Percentiles rank a stretch among this genome's conserved stretches.
These are phyloP conservation scores for Papiliotrema terrestris DNA, from an alignment of 1,284 basidiomycete species.

Conservation along the genomic window DNA sequence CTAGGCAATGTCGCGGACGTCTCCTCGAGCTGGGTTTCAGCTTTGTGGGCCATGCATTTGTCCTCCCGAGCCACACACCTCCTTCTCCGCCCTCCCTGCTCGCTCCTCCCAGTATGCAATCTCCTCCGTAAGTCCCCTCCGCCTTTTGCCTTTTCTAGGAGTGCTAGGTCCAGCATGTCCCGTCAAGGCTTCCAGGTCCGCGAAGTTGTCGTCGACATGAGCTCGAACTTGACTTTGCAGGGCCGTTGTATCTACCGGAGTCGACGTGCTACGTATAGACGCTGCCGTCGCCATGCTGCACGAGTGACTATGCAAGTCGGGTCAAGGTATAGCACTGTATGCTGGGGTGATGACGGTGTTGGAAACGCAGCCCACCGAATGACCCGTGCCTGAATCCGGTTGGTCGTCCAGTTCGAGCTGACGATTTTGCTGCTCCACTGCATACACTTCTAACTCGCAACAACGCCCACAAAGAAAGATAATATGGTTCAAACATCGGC, in stretches of 20 bases:
- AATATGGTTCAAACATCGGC: slow-evolving; percentile 33
- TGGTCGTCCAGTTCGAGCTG: not conserved
- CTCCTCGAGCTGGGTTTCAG: slow-evolving; percentile 17
- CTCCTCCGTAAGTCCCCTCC: slow-evolving; percentile 29
- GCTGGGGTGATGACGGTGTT: not conserved
- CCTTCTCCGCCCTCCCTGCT: slow-evolving; percentile 16
- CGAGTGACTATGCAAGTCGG: not conserved
- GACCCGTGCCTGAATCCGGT: not conserved
- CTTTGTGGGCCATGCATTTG: not conserved
- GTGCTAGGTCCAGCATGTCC: slow-evolving; percentile 8
- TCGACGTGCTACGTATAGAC: slow-evolving; percentile 16
- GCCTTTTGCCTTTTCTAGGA: not conserved
- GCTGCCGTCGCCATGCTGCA: not conserved
- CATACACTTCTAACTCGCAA: not conserved
- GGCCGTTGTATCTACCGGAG: slow-evolving; percentile 3
- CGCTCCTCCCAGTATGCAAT: slow-evolving; percentile 34
- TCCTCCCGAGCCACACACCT: slow-evolving; percentile 15
- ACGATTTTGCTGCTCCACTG: not conserved
- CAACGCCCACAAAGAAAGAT: not conserved
- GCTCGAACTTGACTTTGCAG: slow-evolving; percentile 17
- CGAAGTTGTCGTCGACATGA: slow-evolving; percentile 33
- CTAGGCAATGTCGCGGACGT: slow-evolving; percentile 27
- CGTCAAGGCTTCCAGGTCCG: slow-evolving; percentile 26
- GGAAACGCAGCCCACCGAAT: not conserved
- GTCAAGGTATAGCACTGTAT: no score